phyloP scores from a whole-genome alignment of 2,329 filamentous ascomycete genomes.

The Colletotrichum liaoningense region DNA sequence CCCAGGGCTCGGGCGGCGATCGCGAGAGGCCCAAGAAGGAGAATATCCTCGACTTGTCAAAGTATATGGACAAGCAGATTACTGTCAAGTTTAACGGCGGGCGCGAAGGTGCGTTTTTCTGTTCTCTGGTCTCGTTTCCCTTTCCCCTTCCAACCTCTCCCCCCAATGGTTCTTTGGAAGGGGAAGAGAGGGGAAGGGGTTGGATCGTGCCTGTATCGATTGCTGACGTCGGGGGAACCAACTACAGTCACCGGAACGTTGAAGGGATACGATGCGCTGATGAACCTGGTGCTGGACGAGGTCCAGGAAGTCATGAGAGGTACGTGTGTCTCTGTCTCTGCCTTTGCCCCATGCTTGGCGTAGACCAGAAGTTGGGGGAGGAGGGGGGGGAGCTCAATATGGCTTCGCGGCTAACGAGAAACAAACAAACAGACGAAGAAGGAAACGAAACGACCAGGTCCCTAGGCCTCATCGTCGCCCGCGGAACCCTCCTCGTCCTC shows the following conservation, averaged over 20 bases:
- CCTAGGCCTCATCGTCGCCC: constrained; percentile 88
- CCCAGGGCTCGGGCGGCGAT: constrained; percentile 43
- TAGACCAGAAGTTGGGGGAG: too few relatives aligned
- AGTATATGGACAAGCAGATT: constrained; percentile 98
- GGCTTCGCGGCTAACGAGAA: not conserved
- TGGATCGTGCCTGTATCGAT: too few relatives aligned
- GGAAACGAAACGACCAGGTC: constrained; percentile 86
- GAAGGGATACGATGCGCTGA: constrained; percentile 96
- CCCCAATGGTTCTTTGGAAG: too few relatives aligned
- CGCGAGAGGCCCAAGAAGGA: constrained; percentile 94
- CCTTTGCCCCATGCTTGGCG: too few relatives aligned
- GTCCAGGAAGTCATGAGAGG: constrained; percentile 91
- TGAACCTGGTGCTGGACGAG: constrained; percentile 97
- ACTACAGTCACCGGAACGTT: constrained; percentile 84
- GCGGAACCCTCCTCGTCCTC: constrained; percentile 91
- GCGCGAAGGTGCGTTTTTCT: constrained; percentile 75
- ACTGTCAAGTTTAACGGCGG: constrained; percentile 97
- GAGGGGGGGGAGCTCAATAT: not conserved
- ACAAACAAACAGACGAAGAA: constrained; percentile 77
- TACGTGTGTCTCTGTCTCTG: constrained; percentile 51
- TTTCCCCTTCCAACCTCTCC: not conserved
- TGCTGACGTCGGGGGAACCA: not conserved
- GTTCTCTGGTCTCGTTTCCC: too few relatives aligned
- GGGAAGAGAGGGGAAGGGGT: too few relatives aligned
- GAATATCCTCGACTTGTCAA: constrained; percentile 93